These are phyloP conservation scores for Candida sp. DNA, from an alignment of 1,139 yeast species.

Conservation along the genomic window DNA sequence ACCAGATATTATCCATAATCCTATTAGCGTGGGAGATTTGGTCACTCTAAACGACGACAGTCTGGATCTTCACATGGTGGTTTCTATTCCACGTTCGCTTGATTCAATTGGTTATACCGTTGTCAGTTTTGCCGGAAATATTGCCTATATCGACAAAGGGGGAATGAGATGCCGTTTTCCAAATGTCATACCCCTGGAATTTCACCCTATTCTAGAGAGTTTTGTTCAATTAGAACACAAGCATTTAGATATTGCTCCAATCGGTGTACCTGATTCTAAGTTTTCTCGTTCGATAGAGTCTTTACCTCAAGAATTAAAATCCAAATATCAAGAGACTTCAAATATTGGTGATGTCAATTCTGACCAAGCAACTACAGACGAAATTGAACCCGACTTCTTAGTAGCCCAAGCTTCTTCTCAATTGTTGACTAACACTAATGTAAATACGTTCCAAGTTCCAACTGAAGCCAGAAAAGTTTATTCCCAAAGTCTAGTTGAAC, in stretches of 20 bases:
- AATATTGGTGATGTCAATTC: slow-evolving; percentile 1
- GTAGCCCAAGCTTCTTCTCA: slow-evolving; percentile 39
- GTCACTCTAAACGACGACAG: slow-evolving; percentile 31
- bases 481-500: slow-evolving; percentile 21
- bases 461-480: slow-evolving; percentile 29
- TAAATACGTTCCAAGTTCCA: slow-evolving; percentile 38
- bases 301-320: slow-evolving; percentile 17
- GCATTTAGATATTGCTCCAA: slow-evolving; percentile 31
- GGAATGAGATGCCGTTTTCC: slow-evolving; percentile 55
- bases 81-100: slow-evolving; percentile 25
- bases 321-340: slow-evolving; percentile 1
- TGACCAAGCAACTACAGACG: slow-evolving; percentile 2
- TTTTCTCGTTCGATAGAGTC: slow-evolving; percentile 23
- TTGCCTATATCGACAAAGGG: slow-evolving; percentile 46
- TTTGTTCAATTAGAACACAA: slow-evolving; percentile 33
- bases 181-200: slow-evolving; percentile 37
- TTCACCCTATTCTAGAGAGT: slow-evolving; percentile 15
- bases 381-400: slow-evolving; percentile 20
- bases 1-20: slow-evolving; percentile 17
- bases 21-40: slow-evolving; percentile 35
- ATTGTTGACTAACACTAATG: slow-evolving; percentile 31
- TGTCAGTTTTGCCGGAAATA: slow-evolving; percentile 53
- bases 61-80: slow-evolving; percentile 29
- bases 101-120: slow-evolving; percentile 42
- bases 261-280: slow-evolving; percentile 35